Evolutionary conservation across 2,329 filamentous ascomycete genomes (phyloP), one percentile per base, ranked within the genome.

Genomic region (Fusarium sororula): DNA sequence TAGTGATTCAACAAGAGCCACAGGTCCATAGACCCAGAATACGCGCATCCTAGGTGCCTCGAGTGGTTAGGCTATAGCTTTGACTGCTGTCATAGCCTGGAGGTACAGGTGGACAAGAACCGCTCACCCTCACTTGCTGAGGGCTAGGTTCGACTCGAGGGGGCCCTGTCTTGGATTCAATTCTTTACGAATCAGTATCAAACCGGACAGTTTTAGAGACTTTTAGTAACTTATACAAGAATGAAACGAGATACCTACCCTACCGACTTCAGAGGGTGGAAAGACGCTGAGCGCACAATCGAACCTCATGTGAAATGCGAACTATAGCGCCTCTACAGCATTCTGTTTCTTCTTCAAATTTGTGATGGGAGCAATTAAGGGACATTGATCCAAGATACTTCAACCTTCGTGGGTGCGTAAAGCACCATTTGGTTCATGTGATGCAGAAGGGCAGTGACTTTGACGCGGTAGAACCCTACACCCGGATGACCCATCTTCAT

Each of bases 301-400:
- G 6, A 32, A n/a, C 2, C 5, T 15, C 11, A 32, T 50, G 28
- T n/a, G 47, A 6, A 4, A 32, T 30, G 10, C 20, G 15, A 50
- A 17, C 14, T 48, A 7, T n/a, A 30, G 6, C 20, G 10, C 9
- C 5, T 30, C 7, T n/a, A 13, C 14, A 30, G 5, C 14, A 30
- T 30, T 11, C 14, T 17, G 10, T 4, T n/a, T 12, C 20, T 30
- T 17, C 14, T 17, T 9, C 10, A 17, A 2, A 18, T 17, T 28
- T 17, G 4, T 22, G 28, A n/a, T 3, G 3, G 14, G 5, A 17
- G 4, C 10, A 4, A 8, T 8, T 11, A 11, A 0, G 4, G 7
- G 8, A 30, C 20, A 28, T 6, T 6, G 26, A 22, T 11, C 7
- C 8, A 24, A 18, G n/a, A 24, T 24, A 24, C 24, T 24, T 24